These are phyloP conservation scores for Penicillium sp. DNA, from an alignment of 2,329 filamentous ascomycete genomes.

Conservation along the genomic window DNA sequence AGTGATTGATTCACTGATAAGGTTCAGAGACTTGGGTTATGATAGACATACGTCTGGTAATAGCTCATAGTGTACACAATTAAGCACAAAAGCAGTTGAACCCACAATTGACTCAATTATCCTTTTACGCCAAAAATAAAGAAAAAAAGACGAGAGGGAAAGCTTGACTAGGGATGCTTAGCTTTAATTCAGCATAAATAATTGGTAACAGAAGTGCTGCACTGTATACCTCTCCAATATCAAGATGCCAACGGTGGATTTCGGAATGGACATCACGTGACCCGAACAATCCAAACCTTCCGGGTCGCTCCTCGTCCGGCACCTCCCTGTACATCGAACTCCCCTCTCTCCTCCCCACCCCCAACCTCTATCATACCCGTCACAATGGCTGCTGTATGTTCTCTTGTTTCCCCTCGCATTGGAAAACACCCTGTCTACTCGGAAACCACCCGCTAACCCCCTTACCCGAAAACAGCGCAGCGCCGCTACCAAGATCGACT, in stretches of 20 bases:
- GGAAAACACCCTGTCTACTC: background rate
- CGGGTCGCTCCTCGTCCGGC: constrained; percentile 39
- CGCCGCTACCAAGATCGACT: constrained; percentile 99
- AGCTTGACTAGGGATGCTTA: too few species aligned
- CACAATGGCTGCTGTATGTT: constrained; percentile 48
- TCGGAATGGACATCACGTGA: constrained; percentile 32
- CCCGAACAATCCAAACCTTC: constrained; percentile 39
- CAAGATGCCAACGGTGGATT: constrained; percentile 4
- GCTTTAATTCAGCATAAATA: too few species aligned
- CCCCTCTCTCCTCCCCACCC: constrained; percentile 32
- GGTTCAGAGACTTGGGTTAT: constrained; percentile 35
- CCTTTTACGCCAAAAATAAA: background rate
- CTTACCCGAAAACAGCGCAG: constrained; percentile 67
- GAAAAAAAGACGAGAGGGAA: too few species aligned
- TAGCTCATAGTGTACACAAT: constrained; percentile 39
- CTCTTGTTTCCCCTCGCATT: background rate
- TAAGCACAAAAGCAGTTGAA: constrained; percentile 35
- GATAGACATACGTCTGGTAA: constrained; percentile 27
- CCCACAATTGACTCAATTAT: constrained; percentile 25
- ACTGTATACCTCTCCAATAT: background rate
- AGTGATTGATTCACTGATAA: constrained; percentile 13
- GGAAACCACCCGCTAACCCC: constrained; percentile 24
- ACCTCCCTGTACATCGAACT: constrained; percentile 37
- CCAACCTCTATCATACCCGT: constrained; percentile 27
- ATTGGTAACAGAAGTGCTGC: too few species aligned